Evolutionary conservation across 495 filamentous ascomycete genomes (phyloP).

Genomic region (Gamarada debralockiae): DNA sequence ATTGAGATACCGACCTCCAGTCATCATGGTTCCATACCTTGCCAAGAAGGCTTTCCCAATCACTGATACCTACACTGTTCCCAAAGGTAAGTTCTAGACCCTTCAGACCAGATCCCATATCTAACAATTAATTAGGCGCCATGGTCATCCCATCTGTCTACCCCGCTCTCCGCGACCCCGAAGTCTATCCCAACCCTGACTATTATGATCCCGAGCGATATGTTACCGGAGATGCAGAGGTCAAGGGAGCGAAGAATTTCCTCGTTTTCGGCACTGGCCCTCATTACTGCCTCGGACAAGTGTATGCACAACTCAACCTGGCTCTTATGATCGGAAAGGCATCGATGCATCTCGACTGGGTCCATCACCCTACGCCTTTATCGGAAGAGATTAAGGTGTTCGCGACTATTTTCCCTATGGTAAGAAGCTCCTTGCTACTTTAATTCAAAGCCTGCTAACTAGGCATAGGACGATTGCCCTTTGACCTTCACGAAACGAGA

Average conservation of each 20-base stretch:
- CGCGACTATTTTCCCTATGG: conserved; percentile 95
- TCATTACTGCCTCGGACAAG: conserved; percentile 95
- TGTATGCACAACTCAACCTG: conserved; percentile 86
- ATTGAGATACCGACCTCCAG: conserved; percentile 91
- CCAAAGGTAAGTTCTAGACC: conserved; percentile 55
- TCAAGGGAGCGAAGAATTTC: conserved; percentile 89
- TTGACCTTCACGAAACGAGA: conserved; percentile 47
- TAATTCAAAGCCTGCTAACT: background rate
- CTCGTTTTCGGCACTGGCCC: conserved; percentile 94
- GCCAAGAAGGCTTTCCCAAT: conserved; percentile 96
- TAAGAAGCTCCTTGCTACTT: conserved; percentile 37
- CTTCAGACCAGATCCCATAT: background rate
- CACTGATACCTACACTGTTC: conserved; percentile 79
- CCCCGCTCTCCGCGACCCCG: conserved; percentile 87
- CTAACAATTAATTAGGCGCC: conserved; percentile 45
- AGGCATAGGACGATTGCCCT: conserved; percentile 58
- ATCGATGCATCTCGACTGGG: conserved; percentile 87
- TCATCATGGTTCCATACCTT: conserved; percentile 96
- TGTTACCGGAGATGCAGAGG: conserved; percentile 84
- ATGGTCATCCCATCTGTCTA: conserved; percentile 94
- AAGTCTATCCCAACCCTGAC: conserved; percentile 88
- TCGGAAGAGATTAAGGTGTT: conserved; percentile 98
- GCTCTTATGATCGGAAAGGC: conserved; percentile 93
- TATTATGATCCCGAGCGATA: conserved; percentile 89
- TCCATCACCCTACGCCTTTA: conserved; percentile 71